phyloP scores from a whole-genome alignment of 192 early-diverging fungal species.

The Podila minutissima region DNA sequence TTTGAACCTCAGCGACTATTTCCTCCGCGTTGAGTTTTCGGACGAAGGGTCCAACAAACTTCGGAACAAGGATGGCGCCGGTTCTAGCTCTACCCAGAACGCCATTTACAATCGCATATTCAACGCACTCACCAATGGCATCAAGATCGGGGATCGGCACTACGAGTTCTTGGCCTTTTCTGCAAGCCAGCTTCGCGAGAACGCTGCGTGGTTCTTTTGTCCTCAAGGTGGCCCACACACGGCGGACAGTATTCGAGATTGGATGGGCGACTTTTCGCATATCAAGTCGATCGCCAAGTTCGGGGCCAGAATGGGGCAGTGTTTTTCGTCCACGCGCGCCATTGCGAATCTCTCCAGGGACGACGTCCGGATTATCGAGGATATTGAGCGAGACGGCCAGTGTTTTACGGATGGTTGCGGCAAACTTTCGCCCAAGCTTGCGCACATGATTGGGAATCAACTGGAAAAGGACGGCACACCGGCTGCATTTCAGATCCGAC shows the following conservation, averaged over 20 bases:
- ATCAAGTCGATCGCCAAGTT: constrained; percentile 75
- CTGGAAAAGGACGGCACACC: constrained; percentile 56
- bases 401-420: constrained; percentile 84
- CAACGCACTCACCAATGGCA: constrained; percentile 54
- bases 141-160: constrained; percentile 60
- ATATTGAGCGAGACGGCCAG: constrained; percentile 66
- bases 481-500: constrained; percentile 76
- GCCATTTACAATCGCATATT: constrained; percentile 65
- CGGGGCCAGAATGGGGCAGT: constrained; percentile 78
- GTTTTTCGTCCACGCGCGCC: constrained; percentile 73
- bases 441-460: constrained; percentile 47
- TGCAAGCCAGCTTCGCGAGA: constrained; percentile 69
- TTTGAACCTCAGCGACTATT: constrained; percentile 58
- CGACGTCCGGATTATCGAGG: constrained; percentile 59
- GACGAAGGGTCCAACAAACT: constrained; percentile 66
- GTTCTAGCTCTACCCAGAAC: constrained; percentile 21
- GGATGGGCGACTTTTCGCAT: constrained; percentile 78
- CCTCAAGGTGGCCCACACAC: constrained; percentile 43
- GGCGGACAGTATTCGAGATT: constrained; percentile 60
- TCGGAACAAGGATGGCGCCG: constrained; percentile 21
- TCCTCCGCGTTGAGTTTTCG: constrained; percentile 74
- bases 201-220: constrained; percentile 80
- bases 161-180: constrained; percentile 75
- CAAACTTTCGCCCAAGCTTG: constrained; percentile 61
- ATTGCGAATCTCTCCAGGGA: constrained; percentile 50